Percentiles rank a stretch among this genome's conserved stretches.
These are phyloP conservation scores for Ophiosphaerella narmari DNA, from an alignment of 2,329 filamentous ascomycete species.

Conservation along the genomic window DNA sequence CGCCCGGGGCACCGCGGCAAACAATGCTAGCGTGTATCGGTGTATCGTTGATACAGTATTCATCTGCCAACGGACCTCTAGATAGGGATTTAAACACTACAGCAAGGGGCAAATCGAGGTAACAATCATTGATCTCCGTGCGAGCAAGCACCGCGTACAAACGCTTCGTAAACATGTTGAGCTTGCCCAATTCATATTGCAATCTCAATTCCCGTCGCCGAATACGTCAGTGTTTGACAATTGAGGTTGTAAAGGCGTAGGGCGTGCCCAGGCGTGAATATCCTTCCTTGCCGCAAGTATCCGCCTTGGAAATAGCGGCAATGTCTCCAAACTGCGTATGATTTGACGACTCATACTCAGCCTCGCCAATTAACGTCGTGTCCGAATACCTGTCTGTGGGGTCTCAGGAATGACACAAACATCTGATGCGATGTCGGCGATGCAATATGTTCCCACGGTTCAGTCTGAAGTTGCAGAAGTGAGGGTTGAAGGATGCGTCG, in stretches of 20 bases:
- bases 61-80: conserved; percentile 9
- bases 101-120: neutral
- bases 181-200: conserved; percentile 5
- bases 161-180: neutral
- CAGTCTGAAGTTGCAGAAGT: neutral
- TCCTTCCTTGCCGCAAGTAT: conserved; percentile 30
- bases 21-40: conserved; percentile 8
- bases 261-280: conserved; percentile 29
- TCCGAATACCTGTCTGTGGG: neutral
- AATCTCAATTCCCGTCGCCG: conserved; percentile 10
- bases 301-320: conserved; percentile 14
- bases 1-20: conserved; percentile 16
- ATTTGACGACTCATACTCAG: conserved; percentile 12
- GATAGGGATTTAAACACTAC: neutral
- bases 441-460: neutral
- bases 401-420: neutral
- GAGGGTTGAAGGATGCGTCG: conserved; percentile 6
- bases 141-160: neutral
- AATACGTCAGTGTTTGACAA: conserved; percentile 11
- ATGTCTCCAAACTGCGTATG: conserved; percentile 17
- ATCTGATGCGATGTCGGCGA: conserved; percentile 5
- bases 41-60: conserved; percentile 18
- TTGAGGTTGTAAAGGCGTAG: conserved; percentile 12
- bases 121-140: conserved; percentile 2
- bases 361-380: conserved; percentile 4